These are phyloP conservation scores for Ophiostoma himal-ulmi DNA, from an alignment of 2,329 filamentous ascomycete species.

Conservation along the genomic window DNA sequence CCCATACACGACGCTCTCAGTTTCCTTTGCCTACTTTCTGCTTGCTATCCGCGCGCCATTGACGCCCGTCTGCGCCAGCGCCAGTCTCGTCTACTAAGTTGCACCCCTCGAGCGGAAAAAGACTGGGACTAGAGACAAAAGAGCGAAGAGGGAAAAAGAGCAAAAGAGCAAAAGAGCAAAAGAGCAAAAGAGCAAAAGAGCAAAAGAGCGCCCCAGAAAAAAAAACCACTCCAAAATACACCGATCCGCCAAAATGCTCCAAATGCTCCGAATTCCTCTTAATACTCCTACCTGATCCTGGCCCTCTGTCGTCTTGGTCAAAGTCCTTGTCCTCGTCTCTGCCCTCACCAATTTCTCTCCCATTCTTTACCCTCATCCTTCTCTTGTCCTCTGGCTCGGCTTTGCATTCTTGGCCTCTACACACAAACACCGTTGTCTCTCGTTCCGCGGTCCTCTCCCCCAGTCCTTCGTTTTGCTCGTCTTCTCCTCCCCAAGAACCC, in stretches of 20 bases:
- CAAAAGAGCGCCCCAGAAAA: background rate
- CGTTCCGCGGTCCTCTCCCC: background rate
- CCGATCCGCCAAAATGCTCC: background rate
- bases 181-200: background rate
- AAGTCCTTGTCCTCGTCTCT: conserved; percentile 9
- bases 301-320: background rate
- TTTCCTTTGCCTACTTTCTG: conserved; percentile 16
- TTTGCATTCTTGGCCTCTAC: conserved; percentile 6
- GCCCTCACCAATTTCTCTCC: background rate
- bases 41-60: conserved; percentile 17
- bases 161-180: background rate
- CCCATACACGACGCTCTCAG: conserved; percentile 17
- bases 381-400: background rate
- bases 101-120: conserved; percentile 10
- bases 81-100: background rate
- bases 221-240: conserved; percentile 1
- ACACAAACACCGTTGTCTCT: conserved; percentile 10
- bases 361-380: conserved; percentile 5
- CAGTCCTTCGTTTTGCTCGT: conserved; percentile 17
- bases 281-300: conserved; percentile 12
- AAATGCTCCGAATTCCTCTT: conserved; percentile 12
- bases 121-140: background rate
- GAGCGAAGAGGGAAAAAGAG: background rate
- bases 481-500: background rate
- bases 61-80: conserved; percentile 11